These are phyloP conservation scores for Closterium sp. DNA, from an alignment of 139 green algal species.

Conservation along the genomic window DNA sequence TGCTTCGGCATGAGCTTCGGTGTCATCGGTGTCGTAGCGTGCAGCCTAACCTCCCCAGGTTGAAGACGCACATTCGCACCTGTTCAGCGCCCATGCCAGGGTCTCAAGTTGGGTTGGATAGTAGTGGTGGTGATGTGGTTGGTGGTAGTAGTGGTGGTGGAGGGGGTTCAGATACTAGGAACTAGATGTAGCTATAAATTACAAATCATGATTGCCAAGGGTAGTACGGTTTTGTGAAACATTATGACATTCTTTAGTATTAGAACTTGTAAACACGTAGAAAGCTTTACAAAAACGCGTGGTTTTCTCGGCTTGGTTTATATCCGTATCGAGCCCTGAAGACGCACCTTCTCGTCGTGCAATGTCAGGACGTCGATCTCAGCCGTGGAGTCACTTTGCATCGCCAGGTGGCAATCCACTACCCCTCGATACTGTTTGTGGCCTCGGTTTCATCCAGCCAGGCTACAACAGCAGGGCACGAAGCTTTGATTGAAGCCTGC, in stretches of 20 bases:
- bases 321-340: no score
- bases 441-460: neutral
- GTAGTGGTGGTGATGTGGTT: neutral
- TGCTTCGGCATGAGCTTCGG: conserved; percentile 61
- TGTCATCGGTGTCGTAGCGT: conserved; percentile 65
- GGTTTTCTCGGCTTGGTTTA: no score
- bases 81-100: conserved; percentile 19
- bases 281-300: no score
- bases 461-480: no score
- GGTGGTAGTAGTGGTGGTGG: neutral
- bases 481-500: no score
- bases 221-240: no score
- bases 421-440: neutral
- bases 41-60: conserved; percentile 62
- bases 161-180: neutral
- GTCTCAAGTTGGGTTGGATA: neutral
- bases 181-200: no score
- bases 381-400: neutral
- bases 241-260: no score
- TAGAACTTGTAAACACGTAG: no score
- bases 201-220: no score
- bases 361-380: neutral
- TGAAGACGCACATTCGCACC: conserved; percentile 72
- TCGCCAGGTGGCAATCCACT: neutral
- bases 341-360: no score